A percentile compares a stretch with the other conserved stretches of the same genome.
Evolutionary conservation across 495 filamentous ascomycete genomes (phyloP).

Genomic region (Podospora bellae-mahoneyi): DNA sequence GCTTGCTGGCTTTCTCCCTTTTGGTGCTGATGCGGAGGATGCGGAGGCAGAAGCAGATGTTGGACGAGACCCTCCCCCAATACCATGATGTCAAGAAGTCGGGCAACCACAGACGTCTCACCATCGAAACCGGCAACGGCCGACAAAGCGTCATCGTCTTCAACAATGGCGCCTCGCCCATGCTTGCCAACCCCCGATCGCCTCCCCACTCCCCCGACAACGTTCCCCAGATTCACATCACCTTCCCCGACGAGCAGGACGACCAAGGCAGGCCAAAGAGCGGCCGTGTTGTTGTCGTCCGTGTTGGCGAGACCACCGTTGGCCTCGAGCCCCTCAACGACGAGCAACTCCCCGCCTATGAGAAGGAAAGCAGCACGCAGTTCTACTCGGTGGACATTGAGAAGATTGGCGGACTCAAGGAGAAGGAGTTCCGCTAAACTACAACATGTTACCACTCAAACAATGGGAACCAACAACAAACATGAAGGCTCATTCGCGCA

Average conservation of each 20-base stretch:
- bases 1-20: slow-evolving; percentile 58
- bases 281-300: slow-evolving; percentile 85
- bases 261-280: slow-evolving; percentile 80
- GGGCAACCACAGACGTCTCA: slow-evolving; percentile 44
- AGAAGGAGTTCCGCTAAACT: slow-evolving; percentile 61
- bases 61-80: slow-evolving; percentile 55
- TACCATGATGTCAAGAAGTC: slow-evolving; percentile 48
- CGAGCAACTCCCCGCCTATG: slow-evolving; percentile 79
- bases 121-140: slow-evolving; percentile 59
- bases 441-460: not conserved
- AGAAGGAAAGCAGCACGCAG: slow-evolving; percentile 66
- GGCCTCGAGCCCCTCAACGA: slow-evolving; percentile 85
- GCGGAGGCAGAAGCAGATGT: slow-evolving; percentile 42
- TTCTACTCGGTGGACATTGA: slow-evolving; percentile 94
- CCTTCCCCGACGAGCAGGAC: slow-evolving; percentile 93
- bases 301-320: slow-evolving; percentile 82
- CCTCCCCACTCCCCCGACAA: slow-evolving; percentile 73
- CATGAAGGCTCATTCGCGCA: not conserved
- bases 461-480: not conserved
- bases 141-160: slow-evolving; percentile 71
- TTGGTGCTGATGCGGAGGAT: slow-evolving; percentile 69
- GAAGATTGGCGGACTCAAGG: slow-evolving; percentile 88
- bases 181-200: slow-evolving; percentile 68
- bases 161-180: slow-evolving; percentile 64
- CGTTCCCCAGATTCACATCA: slow-evolving; percentile 95